Percentiles rank a stretch among this genome's conserved stretches.
These are phyloP conservation scores for Cenchrus purpureus DNA, from an alignment of 176 grass and related monocot genomes.

Conservation along the genomic window DNA sequence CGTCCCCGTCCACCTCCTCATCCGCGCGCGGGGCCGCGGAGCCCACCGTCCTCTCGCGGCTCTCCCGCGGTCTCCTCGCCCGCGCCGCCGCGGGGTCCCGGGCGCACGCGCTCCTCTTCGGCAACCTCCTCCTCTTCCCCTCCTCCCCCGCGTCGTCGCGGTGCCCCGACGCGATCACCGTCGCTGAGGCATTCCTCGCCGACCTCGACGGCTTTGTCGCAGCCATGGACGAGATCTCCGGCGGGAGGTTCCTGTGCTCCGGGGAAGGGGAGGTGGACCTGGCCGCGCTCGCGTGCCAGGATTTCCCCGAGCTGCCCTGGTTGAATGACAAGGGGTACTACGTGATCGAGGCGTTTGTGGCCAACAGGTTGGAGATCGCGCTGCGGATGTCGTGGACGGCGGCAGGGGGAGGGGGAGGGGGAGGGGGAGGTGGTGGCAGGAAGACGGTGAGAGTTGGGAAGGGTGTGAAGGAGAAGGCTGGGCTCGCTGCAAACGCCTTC, in stretches of 20 bases:
- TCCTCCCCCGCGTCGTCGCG: conserved; percentile 42
- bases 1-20: conserved; percentile 30
- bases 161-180: conserved; percentile 58
- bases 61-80: conserved; percentile 77
- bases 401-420: conserved; percentile 21
- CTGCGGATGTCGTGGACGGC: conserved; percentile 71
- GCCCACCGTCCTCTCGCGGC: conserved; percentile 74
- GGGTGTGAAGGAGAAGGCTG: conserved; percentile 71
- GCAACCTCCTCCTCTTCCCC: conserved; percentile 60
- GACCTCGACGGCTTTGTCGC: conserved; percentile 74
- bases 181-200: conserved; percentile 66
- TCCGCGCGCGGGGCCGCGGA: conserved; percentile 23
- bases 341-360: conserved; percentile 77
- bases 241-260: conserved; percentile 70
- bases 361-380: conserved; percentile 83
- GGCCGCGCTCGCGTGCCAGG: conserved; percentile 34
- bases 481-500: conserved; percentile 71
- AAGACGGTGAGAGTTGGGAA: conserved; percentile 69
- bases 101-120: conserved; percentile 45
- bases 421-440: conserved; percentile 44
- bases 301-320: conserved; percentile 84
- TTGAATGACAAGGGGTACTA: conserved; percentile 84
- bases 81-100: conserved; percentile 56
- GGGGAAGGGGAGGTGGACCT: conserved; percentile 50
- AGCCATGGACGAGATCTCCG: conserved; percentile 84